These are phyloP conservation scores for Entomortierella chlamydospora DNA, from an alignment of 192 early-diverging fungal genomes.

Conservation along the genomic window DNA sequence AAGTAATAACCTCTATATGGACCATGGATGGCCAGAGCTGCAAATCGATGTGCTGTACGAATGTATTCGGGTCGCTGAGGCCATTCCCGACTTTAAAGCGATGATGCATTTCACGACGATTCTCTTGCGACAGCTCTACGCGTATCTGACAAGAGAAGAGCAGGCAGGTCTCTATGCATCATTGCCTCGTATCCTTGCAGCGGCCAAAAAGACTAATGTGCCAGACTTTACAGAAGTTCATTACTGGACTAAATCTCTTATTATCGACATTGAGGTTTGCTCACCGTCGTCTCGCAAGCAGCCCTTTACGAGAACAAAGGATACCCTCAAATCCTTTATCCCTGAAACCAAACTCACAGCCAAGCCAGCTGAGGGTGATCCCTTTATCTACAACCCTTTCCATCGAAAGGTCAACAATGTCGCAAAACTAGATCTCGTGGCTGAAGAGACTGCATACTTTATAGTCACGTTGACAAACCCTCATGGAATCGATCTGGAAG, in stretches of 20 bases:
- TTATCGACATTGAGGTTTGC: constrained; percentile 63
- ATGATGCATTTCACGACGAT: constrained; percentile 73
- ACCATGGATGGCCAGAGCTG: constrained; percentile 79
- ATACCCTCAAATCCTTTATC: constrained; percentile 46
- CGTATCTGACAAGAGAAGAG: constrained; percentile 71
- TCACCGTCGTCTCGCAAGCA: constrained; percentile 65
- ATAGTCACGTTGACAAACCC: constrained; percentile 80
- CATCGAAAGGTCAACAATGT: constrained; percentile 67
- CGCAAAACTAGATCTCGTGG: constrained; percentile 69
- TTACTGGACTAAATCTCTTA: constrained; percentile 70
- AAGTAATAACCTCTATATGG: constrained; percentile 32
- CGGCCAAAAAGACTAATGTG: constrained; percentile 63
- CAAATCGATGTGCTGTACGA: constrained; percentile 84
- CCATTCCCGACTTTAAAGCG: constrained; percentile 70
- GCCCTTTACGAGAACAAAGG: constrained; percentile 67
- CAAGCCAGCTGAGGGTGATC: constrained; percentile 58
- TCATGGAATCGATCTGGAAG: constrained; percentile 82
- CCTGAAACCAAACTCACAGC: constrained; percentile 36
- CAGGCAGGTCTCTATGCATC: constrained; percentile 70
- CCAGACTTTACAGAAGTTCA: constrained; percentile 58
- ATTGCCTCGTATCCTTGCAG: constrained; percentile 64
- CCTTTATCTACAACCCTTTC: constrained; percentile 88
- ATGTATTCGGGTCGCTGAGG: constrained; percentile 76
- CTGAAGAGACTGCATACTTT: constrained; percentile 75
- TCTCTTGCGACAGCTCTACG: constrained; percentile 72